phyloP scores from a whole-genome alignment of 2,329 filamentous ascomycete genomes.

The Aspergillus fructus region DNA sequence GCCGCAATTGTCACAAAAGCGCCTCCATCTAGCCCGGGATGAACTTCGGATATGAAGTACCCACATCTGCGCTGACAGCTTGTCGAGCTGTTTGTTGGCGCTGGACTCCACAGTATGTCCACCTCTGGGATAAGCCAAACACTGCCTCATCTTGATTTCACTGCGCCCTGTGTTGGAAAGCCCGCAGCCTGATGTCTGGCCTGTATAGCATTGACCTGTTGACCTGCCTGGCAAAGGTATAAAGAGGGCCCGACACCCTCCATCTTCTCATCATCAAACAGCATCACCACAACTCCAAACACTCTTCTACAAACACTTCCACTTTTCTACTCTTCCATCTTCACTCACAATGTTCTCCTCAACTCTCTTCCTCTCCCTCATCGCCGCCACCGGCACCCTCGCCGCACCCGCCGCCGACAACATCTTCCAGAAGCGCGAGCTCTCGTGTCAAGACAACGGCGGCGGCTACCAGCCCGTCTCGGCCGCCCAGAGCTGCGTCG shows the following conservation, averaged over 20 bases:
- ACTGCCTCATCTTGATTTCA: neutral
- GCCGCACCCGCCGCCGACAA: neutral
- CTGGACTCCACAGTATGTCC: neutral
- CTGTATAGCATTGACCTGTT: too few relatives aligned
- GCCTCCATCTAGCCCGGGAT: too few relatives aligned
- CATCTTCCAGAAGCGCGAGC: neutral
- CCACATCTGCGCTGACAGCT: neutral
- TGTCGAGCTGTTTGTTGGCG: neutral
- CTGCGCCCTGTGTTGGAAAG: neutral
- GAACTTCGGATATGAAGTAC: neutral
- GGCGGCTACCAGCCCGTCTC: constrained; percentile 4
- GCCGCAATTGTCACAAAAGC: too few relatives aligned
- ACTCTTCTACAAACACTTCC: neutral
- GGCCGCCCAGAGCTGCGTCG: constrained; percentile 4
- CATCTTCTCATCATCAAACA: neutral
- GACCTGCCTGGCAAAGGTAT: neutral
- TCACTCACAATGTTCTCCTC: neutral
- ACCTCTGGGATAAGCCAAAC: neutral
- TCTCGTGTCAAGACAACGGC: constrained; percentile 6
- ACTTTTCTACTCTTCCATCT: neutral
- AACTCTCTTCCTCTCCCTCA: neutral
- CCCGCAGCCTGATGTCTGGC: too few relatives aligned
- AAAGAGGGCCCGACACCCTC: neutral
- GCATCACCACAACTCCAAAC: neutral
- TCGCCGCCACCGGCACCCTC: neutral